These are phyloP conservation scores for Hypoxylon sp. DNA, from an alignment of 2,329 filamentous ascomycete species.

Conservation along the genomic window DNA sequence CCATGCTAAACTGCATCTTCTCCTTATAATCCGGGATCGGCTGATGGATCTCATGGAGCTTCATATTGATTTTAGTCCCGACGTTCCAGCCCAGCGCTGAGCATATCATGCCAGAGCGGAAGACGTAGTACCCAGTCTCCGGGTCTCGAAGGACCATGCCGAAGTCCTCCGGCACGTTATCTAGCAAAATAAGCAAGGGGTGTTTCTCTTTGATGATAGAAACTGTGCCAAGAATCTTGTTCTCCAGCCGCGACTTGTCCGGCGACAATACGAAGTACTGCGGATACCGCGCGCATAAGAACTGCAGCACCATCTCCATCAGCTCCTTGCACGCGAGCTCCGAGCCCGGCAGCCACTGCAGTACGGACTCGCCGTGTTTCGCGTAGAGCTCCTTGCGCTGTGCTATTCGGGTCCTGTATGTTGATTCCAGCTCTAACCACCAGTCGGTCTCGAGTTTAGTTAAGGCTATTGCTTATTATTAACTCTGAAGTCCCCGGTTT, in stretches of 20 bases:
- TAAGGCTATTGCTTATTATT: slow-evolving; percentile 68
- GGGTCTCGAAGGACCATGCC: slow-evolving; percentile 81
- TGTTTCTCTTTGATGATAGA: slow-evolving; percentile 73
- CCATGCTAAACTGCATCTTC: slow-evolving; percentile 91
- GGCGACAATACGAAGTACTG: slow-evolving; percentile 75
- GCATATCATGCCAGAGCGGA: slow-evolving; percentile 84
- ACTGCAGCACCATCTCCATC: slow-evolving; percentile 89
- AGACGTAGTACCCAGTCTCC: slow-evolving; percentile 78
- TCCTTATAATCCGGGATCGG: slow-evolving; percentile 86
- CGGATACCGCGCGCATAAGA: slow-evolving; percentile 83
- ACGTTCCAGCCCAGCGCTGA: slow-evolving; percentile 87
- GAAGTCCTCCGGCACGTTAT: slow-evolving; percentile 89
- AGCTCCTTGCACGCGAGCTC: slow-evolving; percentile 87
- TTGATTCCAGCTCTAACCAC: slow-evolving; percentile 90
- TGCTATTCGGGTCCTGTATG: slow-evolving; percentile 76
- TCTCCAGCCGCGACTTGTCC: slow-evolving; percentile 73
- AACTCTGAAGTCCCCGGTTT: slow-evolving; percentile 3
- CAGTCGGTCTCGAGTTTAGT: slow-evolving; percentile 85
- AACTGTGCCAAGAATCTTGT: slow-evolving; percentile 75
- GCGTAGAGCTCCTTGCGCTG: slow-evolving; percentile 77
- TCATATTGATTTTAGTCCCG: slow-evolving; percentile 78
- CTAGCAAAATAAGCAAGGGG: slow-evolving; percentile 78
- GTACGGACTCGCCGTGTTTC: slow-evolving; percentile 74
- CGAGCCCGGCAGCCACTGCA: slow-evolving; percentile 79
- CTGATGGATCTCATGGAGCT: slow-evolving; percentile 79